Evolutionary conservation across 1,284 basidiomycete species (phyloP).

Genomic region (Malassezia sympodialis): DNA sequence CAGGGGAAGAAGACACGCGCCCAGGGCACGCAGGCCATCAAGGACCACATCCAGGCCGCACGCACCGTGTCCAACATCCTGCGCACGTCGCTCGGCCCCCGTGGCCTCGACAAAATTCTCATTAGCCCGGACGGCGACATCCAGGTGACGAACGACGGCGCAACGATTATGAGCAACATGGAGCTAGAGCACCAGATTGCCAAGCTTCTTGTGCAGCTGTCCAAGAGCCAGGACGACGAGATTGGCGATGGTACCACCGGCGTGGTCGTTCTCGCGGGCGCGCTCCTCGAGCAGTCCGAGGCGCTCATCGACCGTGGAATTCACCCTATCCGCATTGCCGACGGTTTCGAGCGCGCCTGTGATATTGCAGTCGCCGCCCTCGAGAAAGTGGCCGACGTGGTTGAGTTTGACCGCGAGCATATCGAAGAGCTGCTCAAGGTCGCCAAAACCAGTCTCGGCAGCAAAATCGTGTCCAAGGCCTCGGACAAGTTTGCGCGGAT

Average conservation of each 20-base stretch:
- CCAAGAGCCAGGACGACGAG: constrained; percentile 96
- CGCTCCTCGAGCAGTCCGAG: constrained; percentile 73
- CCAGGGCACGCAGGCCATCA: constrained; percentile 91
- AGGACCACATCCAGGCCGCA: constrained; percentile 61
- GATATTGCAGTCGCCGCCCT: constrained; percentile 77
- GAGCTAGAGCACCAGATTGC: constrained; percentile 96
- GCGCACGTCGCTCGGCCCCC: constrained; percentile 83
- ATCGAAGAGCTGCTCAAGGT: constrained; percentile 67
- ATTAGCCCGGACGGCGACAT: constrained; percentile 98
- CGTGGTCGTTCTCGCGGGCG: constrained; percentile 94
- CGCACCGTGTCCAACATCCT: constrained; percentile 89
- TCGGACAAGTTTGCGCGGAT: constrained; percentile 91
- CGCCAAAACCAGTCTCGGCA: constrained; percentile 88
- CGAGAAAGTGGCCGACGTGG: constrained; percentile 80
- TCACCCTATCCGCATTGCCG: constrained; percentile 95
- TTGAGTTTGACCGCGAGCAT: constrained; percentile 71
- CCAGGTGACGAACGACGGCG: constrained; percentile 96
- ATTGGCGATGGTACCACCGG: constrained; percentile 98
- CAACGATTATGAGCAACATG: constrained; percentile 51
- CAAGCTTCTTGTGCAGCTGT: constrained; percentile 89
- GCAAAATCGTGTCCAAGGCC: constrained; percentile 97
- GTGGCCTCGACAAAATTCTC: constrained; percentile 97
- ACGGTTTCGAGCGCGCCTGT: constrained; percentile 93
- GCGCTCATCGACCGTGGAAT: constrained; percentile 89
- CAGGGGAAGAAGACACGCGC: constrained; percentile 87